Evolutionary conservation across 208 protist species (phyloP), one percentile per base, ranked within the genome.

Genomic region (Leishmania guyanensis): DNA sequence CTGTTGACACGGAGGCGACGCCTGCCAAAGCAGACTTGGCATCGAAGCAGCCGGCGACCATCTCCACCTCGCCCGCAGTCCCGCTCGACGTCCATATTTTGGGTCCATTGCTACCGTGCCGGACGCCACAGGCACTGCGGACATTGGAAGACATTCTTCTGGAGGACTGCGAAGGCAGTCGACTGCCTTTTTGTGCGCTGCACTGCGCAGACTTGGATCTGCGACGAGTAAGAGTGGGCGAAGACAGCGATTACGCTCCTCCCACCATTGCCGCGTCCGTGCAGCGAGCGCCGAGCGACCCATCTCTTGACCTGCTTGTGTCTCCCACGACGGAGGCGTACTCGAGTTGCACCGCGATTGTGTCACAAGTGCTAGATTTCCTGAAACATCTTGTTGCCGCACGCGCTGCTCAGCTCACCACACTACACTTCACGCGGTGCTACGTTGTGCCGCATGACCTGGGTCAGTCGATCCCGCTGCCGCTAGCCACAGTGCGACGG

Each of bases 61-160:
- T 48, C 20, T 43, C 72, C 17, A 29, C 56, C 6, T 0, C 50
- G 5, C 64, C 73, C 2, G 54, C 36, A 3, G 51, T 86, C 17
- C 78, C 78, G 9, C 72, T 89, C 79, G 84, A 73, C 76, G 33
- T 84, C 39, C 88, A 90, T 22, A 69, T 94, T 9, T 58, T 89
- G 10, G 92, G 92, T 3, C 92, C 92, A 0, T 33, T 96, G 60
- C 88, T 82, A 72, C 16, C 69, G 10, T 78, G 79, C 26, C 51
- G 83, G 1, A 82, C 87, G 68, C 72, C 90, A 5, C 83, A 78
- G 17, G 86, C 89, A 6, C 83, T 96, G 26, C 80, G 81, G 8
- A 65, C 91, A 14, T 39, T 94, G 12, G 91, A 96, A 77, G 91
- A 94, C 79, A 70, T 96, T 5, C 82, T 96, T 16, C 84, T 96